A percentile compares a stretch with the other conserved stretches of the same genome.
Evolutionary conservation across 1,284 basidiomycete genomes (phyloP).

Genomic region (Pyrrhoderma noxium): DNA sequence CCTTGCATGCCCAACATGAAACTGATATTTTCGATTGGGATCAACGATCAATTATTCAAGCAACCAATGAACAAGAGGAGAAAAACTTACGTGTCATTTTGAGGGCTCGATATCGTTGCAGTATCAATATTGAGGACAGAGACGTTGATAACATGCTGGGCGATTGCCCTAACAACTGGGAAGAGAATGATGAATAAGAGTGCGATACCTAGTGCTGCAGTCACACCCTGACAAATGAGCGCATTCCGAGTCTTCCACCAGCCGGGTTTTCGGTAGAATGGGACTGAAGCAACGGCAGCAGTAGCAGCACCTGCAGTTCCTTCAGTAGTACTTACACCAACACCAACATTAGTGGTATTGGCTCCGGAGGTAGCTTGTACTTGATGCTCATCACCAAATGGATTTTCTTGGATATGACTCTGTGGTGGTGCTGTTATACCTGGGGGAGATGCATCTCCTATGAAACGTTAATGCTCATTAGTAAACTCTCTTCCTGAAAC

Average conservation of each 20-base stretch:
- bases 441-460: conserved; percentile 10
- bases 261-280: conserved; percentile 25
- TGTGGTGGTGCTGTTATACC: conserved; percentile 12
- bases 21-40: conserved; percentile 24
- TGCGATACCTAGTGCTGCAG: conserved; percentile 44
- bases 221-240: conserved; percentile 35
- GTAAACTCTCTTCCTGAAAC: no score
- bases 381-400: conserved; percentile 27
- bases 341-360: conserved; percentile 21
- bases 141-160: conserved; percentile 52
- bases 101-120: conserved; percentile 42
- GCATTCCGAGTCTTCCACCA: conserved; percentile 34
- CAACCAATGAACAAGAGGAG: neutral
- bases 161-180: conserved; percentile 57
- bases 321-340: neutral
- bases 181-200: conserved; percentile 58
- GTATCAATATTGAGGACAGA: conserved; percentile 43
- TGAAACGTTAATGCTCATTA: neutral
- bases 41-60: neutral
- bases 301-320: conserved; percentile 10
- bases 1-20: conserved; percentile 46
- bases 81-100: conserved; percentile 44
- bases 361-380: conserved; percentile 30
- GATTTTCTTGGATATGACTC: conserved; percentile 20
- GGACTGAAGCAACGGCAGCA: conserved; percentile 18